These are phyloP conservation scores for Alternaria sp. DNA, from an alignment of 2,329 filamentous ascomycete genomes.

Conservation along the genomic window DNA sequence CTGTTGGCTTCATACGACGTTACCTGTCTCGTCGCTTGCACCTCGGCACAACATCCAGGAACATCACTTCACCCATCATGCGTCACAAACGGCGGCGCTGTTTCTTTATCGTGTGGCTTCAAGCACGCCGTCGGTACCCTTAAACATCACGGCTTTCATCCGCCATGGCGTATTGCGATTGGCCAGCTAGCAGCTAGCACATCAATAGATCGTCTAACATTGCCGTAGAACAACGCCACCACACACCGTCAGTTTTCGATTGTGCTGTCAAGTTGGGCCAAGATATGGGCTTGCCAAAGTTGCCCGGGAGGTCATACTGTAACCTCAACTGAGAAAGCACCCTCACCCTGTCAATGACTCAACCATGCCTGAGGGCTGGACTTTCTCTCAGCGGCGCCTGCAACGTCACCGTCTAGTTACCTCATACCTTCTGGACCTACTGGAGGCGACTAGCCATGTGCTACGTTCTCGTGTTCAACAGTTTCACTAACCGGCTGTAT, in stretches of 20 bases:
- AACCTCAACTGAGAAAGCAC: slow-evolving; percentile 3
- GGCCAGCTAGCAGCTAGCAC: slow-evolving; percentile 25
- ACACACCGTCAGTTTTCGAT: slow-evolving; percentile 14
- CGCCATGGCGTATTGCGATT: slow-evolving; percentile 7
- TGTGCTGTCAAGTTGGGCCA: slow-evolving; percentile 12
- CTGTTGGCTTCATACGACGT: slow-evolving; percentile 3
- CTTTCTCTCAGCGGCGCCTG: not conserved
- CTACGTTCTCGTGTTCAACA: slow-evolving; percentile 13
- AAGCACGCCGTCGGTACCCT: slow-evolving; percentile 13
- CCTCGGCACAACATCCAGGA: slow-evolving; percentile 1
- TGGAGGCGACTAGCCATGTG: slow-evolving; percentile 2
- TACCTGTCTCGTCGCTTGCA: slow-evolving; percentile 1
- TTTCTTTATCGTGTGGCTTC: slow-evolving; percentile 12
- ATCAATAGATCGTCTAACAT: slow-evolving; percentile 20
- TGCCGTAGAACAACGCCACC: slow-evolving; percentile 20
- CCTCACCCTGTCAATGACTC: slow-evolving; percentile 8
- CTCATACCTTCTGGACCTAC: slow-evolving; percentile 6
- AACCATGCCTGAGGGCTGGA: not conserved
- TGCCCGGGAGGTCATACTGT: not conserved
- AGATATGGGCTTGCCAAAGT: not conserved
- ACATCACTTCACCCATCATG: not conserved
- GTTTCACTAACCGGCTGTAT: slow-evolving; percentile 25
- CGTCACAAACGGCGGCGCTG: slow-evolving; percentile 22
- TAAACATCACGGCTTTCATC: slow-evolving; percentile 23
- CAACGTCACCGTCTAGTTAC: slow-evolving; percentile 1